These are phyloP conservation scores for Lactarius vividus DNA, from an alignment of 768 basidiomycete genomes.

Conservation along the genomic window DNA sequence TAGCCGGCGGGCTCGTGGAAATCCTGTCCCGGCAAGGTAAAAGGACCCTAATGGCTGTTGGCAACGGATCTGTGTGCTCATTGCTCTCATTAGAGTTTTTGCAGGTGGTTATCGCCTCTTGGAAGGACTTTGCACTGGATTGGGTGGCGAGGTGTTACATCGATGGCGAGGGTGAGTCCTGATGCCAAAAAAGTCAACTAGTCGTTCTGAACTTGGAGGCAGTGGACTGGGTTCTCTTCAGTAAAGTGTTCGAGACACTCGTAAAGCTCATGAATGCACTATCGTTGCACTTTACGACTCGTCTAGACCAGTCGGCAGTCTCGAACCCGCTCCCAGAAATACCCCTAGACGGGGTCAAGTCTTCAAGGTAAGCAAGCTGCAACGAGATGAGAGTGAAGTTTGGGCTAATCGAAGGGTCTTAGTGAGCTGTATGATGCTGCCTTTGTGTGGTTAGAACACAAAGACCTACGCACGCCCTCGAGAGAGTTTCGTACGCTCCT, in stretches of 20 bases:
- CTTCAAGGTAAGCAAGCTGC: conserved; percentile 21
- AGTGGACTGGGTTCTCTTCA: conserved; percentile 61
- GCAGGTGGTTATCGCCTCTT: conserved; percentile 17
- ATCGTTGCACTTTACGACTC: conserved; percentile 31
- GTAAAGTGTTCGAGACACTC: conserved; percentile 42
- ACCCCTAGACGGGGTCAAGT: conserved; percentile 13
- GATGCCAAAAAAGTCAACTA: background rate
- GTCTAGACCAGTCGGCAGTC: conserved; percentile 33
- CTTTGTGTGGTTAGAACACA: conserved; percentile 24
- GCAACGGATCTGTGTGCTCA: background rate
- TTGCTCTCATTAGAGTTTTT: conserved; percentile 9
- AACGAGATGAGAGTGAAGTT: background rate
- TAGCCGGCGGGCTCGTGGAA: conserved; percentile 55
- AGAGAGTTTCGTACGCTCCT: conserved; percentile 17
- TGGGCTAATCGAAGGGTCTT: background rate
- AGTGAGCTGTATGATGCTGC: conserved; percentile 20
- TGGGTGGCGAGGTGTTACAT: conserved; percentile 29
- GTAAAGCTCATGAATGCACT: conserved; percentile 43
- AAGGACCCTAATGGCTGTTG: background rate
- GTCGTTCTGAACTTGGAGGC: background rate
- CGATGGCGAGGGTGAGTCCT: conserved; percentile 48
- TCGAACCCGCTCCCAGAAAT: conserved; percentile 24
- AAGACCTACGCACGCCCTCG: conserved; percentile 18
- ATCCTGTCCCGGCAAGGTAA: conserved; percentile 47
- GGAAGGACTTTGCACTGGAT: conserved; percentile 23